These are phyloP conservation scores for Penicillium riverlandense DNA, from an alignment of 495 filamentous ascomycete genomes.

Conservation along the genomic window DNA sequence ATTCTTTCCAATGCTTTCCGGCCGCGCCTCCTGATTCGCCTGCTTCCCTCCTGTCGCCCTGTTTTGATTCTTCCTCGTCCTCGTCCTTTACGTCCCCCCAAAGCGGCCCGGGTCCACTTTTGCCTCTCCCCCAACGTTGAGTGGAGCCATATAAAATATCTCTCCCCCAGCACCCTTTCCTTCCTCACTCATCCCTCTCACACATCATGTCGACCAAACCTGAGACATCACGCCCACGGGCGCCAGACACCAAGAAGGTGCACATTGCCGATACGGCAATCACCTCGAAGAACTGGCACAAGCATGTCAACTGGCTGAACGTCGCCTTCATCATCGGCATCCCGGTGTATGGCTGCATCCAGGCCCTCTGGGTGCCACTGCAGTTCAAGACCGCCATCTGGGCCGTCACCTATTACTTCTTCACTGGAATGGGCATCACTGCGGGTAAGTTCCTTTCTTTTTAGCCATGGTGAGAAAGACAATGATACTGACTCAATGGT, in stretches of 20 bases:
- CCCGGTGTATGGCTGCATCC: conserved; percentile 67
- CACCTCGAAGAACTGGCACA: conserved; percentile 85
- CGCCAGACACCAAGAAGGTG: conserved; percentile 44
- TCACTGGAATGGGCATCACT: conserved; percentile 83
- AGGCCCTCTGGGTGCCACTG: conserved; percentile 76
- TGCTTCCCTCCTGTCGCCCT: conserved; percentile 4
- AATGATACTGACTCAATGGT: conserved; percentile 10
- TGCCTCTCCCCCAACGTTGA: conserved; percentile 19
- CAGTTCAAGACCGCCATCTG: conserved; percentile 70
- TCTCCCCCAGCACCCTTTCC: conserved; percentile 3
- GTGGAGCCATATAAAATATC: conserved; percentile 24
- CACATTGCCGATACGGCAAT: conserved; percentile 59
- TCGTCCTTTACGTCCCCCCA: no score
- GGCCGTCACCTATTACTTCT: conserved; percentile 85
- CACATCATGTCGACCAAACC: conserved; percentile 34
- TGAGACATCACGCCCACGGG: conserved; percentile 29
- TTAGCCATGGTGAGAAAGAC: not conserved
- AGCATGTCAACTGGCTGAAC: conserved; percentile 96
- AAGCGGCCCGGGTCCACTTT: no score
- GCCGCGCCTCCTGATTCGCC: not conserved
- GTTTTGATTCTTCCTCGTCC: conserved; percentile 7
- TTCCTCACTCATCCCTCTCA: not conserved
- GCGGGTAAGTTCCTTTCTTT: conserved; percentile 48
- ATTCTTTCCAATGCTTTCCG: no score
- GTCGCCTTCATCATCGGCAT: conserved; percentile 80